These are phyloP conservation scores for Micractinium conductrix DNA, from an alignment of 139 green algal species.

Conservation along the genomic window DNA sequence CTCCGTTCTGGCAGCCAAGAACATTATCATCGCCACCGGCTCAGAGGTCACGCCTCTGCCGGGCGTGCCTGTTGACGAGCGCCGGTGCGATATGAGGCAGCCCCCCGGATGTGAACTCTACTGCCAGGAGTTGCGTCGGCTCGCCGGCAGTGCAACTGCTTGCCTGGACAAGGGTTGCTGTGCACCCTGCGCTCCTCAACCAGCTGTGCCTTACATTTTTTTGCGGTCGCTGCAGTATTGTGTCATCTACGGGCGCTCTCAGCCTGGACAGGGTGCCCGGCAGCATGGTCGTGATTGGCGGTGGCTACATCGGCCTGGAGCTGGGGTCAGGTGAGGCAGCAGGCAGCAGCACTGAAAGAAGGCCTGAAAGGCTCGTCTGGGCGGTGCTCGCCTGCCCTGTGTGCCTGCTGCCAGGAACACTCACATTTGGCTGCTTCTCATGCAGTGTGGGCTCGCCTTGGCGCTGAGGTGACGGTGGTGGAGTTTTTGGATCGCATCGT, in stretches of 20 bases:
- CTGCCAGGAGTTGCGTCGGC: too few species aligned
- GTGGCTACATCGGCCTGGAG: slow-evolving; percentile 98
- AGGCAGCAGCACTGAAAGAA: not conserved
- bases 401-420: not conserved
- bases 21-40: slow-evolving; percentile 97
- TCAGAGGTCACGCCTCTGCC: slow-evolving; percentile 91
- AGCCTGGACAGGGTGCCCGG: slow-evolving; percentile 88
- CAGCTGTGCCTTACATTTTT: too few species aligned
- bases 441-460: slow-evolving; percentile 91
- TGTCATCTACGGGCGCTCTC: slow-evolving; percentile 96
- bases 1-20: slow-evolving; percentile 80
- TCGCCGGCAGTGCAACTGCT: too few species aligned
- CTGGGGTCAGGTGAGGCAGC: slow-evolving; percentile 90
- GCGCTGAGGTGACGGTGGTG: slow-evolving; percentile 94
- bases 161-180: too few species aligned
- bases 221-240: slow-evolving; percentile 38
- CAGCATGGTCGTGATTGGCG: slow-evolving; percentile 96
- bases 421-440: not conserved
- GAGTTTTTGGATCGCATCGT: slow-evolving; percentile 95
- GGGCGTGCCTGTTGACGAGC: slow-evolving; percentile 94
- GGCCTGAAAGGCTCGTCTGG: not conserved
- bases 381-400: not conserved
- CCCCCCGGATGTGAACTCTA: too few species aligned
- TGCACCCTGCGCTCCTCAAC: too few species aligned
- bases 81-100: too few species aligned